Percentiles rank a stretch among this genome's conserved stretches.
Conservation (phyloP, 768 basidiomycete species). For the Suillus subluteus region DNA sequence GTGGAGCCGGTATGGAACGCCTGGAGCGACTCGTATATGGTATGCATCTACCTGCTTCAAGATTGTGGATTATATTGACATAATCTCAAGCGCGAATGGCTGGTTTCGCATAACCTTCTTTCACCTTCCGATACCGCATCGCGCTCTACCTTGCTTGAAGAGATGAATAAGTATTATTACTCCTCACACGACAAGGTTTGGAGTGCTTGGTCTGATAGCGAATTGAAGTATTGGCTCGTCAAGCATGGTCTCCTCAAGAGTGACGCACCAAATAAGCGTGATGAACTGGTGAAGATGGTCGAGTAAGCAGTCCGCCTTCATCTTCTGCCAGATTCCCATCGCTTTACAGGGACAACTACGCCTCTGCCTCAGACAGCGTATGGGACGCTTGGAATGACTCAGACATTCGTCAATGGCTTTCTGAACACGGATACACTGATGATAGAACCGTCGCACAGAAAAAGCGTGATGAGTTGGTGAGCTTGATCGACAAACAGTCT, state of each 20-base stretch:
- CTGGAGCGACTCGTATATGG: constrained; percentile 88
- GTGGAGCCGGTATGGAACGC: constrained; percentile 74
- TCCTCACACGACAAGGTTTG: constrained; percentile 55
- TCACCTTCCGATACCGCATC: constrained; percentile 57
- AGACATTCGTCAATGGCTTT: constrained; percentile 73
- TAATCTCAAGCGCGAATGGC: constrained; percentile 72
- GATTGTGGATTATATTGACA: constrained; percentile 4
- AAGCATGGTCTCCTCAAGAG: constrained; percentile 72
- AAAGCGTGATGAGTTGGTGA: constrained; percentile 77
- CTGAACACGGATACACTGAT: constrained; percentile 69
- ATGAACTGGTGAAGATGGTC: constrained; percentile 79
- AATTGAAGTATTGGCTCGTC: constrained; percentile 81
- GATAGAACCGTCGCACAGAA: constrained; percentile 53
- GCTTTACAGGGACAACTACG: constrained; percentile 64
- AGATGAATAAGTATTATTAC: constrained; percentile 86
- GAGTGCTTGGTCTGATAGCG: constrained; percentile 75
- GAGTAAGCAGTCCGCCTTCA: constrained; percentile 44
- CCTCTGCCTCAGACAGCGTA: constrained; percentile 58
- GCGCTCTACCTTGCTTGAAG: constrained; percentile 56
- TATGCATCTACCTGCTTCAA: constrained; percentile 35
- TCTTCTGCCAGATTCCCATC: constrained; percentile 3
- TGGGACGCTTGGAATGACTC: constrained; percentile 75
- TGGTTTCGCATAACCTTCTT: constrained; percentile 75
- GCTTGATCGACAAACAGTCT: constrained; percentile 73
- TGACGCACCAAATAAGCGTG: constrained; percentile 64